Percentiles rank a stretch among this genome's conserved stretches.
Conservation (phyloP, 352 stramenopile species). For the Phytophthora parvispora region DNA sequence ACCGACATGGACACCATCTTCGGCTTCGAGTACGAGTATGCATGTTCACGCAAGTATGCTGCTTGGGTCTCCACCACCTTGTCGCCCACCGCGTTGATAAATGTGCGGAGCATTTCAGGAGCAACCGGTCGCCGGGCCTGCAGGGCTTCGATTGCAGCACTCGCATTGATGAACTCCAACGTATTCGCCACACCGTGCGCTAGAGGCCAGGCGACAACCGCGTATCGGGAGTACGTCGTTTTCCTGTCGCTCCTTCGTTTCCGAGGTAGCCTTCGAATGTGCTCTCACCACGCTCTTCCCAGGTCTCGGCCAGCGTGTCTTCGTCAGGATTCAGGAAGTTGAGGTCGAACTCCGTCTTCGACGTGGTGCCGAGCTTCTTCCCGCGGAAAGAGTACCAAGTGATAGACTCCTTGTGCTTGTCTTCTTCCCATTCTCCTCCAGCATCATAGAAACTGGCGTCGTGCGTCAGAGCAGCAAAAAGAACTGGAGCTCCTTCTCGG, state of each 20-base stretch:
- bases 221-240: constrained; percentile 20
- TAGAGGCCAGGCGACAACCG: constrained; percentile 13
- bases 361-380: background rate
- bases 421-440: constrained; percentile 17
- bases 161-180: constrained; percentile 9
- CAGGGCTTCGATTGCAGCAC: constrained; percentile 3
- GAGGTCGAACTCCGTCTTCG: background rate
- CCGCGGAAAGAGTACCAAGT: constrained; percentile 14
- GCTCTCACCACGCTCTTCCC: background rate
- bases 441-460: constrained; percentile 18
- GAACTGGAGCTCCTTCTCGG: constrained; percentile 9
- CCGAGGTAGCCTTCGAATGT: constrained; percentile 24
- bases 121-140: background rate
- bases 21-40: background rate
- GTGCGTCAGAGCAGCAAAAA: constrained; percentile 19
- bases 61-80: background rate
- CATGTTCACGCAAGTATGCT: background rate
- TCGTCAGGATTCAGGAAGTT: constrained; percentile 25
- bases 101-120: constrained; percentile 1
- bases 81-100: constrained; percentile 4
- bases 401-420: constrained; percentile 11
- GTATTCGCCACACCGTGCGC: background rate
- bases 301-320: constrained; percentile 1
- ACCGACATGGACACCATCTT: background rate
- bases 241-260: constrained; percentile 24